Evolutionary conservation across 2,329 filamentous ascomycete genomes (phyloP), one percentile per base, ranked within the genome.

Genomic region (Moelleriella libera): DNA sequence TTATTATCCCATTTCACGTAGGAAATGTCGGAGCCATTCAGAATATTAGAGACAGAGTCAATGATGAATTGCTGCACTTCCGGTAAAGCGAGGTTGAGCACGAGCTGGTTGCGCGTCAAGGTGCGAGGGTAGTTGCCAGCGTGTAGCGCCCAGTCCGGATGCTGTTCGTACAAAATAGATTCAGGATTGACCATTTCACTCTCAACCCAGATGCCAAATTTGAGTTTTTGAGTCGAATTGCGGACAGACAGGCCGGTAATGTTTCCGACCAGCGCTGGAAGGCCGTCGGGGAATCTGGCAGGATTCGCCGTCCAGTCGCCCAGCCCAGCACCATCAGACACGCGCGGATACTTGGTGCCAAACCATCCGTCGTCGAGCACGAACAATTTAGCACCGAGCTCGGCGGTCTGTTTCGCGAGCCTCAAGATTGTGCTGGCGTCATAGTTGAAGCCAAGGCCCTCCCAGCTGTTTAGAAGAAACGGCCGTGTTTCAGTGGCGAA

Each of bases 1-100:
- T 83, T 83, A 59, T 82, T 80, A 52, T 83, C 80, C 80, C 79
- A 83, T 53, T 83, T 83, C 50, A 83, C 70, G 50, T 83, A 83
- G 8, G 63, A 61, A 44, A 83, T 73, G 29, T 73, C 64, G 0
- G 71, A 69, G 1, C 65, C 71, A 43, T 72, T 65, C 14, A 83
- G 68, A 6, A 83, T 67, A 4, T 66, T 61, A 2, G 76, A 69
- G 4, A 83, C 65, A 0, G 70, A 67, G 0, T 66, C 59, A 52
- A 83, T 79, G 55, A 83, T 73, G 49, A 72, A 81, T 1, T 82
- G 70, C 51, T 83, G 80, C 0, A 83, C 79, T 50, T 81, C 76
- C 0, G 71, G 68, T 0, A 82, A 62, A 0, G 72, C 78, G 0
- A 82, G 60, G 46, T 83, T 81, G 2, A 83, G 64, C 0, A 83